Conservation (phyloP, 2,329 filamentous ascomycete species). For the Biscogniauxia mediterranea region DNA sequence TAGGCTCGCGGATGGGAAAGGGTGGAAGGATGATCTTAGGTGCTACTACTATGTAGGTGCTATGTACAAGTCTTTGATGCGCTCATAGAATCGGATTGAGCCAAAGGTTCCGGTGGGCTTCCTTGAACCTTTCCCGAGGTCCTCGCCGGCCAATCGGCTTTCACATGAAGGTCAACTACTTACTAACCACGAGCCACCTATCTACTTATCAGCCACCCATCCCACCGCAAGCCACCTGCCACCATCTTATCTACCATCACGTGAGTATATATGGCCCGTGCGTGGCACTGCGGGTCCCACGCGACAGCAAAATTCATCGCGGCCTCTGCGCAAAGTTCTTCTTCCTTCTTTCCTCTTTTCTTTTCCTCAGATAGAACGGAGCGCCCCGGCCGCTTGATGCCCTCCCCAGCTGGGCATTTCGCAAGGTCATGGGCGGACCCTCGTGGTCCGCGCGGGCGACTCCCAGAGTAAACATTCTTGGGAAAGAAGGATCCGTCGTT, state of each 20-base stretch:
- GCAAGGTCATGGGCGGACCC: conserved; percentile 24
- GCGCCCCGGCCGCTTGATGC: conserved; percentile 36
- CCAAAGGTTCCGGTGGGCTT: conserved; percentile 1
- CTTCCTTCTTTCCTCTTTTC: conserved; percentile 29
- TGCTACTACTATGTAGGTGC: background rate
- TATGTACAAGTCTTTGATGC: conserved; percentile 17
- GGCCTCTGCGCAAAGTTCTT: background rate
- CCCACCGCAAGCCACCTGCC: no score
- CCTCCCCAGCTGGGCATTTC: conserved; percentile 19
- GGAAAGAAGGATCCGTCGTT: conserved; percentile 38
- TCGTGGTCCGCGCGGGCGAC: conserved; percentile 23
- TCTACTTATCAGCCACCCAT: no score
- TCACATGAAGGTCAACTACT: conserved; percentile 18
- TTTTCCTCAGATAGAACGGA: conserved; percentile 52
- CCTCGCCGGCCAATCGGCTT: conserved; percentile 20
- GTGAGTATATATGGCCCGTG: conserved; percentile 21
- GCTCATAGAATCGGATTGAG: conserved; percentile 22
- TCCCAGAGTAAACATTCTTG: conserved; percentile 35
- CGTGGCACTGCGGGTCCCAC: conserved; percentile 6
- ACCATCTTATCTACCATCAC: conserved; percentile 9
- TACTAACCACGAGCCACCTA: background rate
- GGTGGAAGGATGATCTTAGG: no score
- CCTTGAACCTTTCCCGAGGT: conserved; percentile 21
- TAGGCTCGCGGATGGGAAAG: background rate
- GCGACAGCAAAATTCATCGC: conserved; percentile 3